These are phyloP conservation scores for Cladorrhinum samala DNA, from an alignment of 495 filamentous ascomycete genomes.

Conservation along the genomic window DNA sequence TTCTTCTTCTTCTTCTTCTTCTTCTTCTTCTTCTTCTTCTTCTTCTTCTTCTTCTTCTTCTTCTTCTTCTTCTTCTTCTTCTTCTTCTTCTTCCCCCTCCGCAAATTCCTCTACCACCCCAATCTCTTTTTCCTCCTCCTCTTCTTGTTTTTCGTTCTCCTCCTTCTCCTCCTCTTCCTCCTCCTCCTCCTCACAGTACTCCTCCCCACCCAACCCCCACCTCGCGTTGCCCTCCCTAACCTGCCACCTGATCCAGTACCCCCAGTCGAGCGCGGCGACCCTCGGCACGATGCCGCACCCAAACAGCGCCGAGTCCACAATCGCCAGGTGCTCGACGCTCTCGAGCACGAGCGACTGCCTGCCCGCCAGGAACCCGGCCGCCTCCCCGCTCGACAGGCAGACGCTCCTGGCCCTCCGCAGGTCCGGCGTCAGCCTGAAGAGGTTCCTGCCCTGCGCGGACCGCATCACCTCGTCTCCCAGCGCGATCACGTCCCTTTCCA, in stretches of 20 bases:
- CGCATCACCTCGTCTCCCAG: slow-evolving; percentile 9
- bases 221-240: slow-evolving; percentile 1
- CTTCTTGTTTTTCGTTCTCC: neutral
- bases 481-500: slow-evolving; percentile 25
- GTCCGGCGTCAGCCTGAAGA: slow-evolving; percentile 11
- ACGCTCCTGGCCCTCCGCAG: neutral
- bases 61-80: neutral
- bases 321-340: neutral
- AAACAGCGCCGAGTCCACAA: slow-evolving; percentile 11
- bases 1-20: no score
- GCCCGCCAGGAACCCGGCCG: neutral
- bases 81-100: neutral
- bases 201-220: slow-evolving; percentile 5
- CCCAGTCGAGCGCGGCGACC: slow-evolving; percentile 7
- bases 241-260: slow-evolving; percentile 13
- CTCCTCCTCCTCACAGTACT: neutral
- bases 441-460: slow-evolving; percentile 7
- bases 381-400: neutral
- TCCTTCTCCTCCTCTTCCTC: neutral
- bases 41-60: neutral
- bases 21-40: no score
- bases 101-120: neutral
- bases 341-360: neutral
- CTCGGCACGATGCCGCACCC: slow-evolving; percentile 6
- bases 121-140: neutral